phyloP scores from a whole-genome alignment of 306 rosid genomes.

The Adenanthera pavonina region DNA sequence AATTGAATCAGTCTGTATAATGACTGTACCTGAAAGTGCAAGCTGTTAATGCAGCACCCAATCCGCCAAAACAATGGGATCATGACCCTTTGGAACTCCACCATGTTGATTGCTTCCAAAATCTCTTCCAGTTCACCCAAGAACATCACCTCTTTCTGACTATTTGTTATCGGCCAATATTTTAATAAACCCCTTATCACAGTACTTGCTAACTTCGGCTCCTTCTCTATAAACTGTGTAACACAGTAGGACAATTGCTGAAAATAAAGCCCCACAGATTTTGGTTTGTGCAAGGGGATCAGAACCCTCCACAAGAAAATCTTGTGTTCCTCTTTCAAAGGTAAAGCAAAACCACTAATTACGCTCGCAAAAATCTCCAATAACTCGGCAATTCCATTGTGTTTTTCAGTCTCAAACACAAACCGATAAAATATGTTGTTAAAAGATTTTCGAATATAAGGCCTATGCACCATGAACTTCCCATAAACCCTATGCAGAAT shows the following conservation, averaged over 20 bases:
- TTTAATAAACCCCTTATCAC: constrained; percentile 54
- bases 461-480: constrained; percentile 61
- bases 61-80: constrained; percentile 80
- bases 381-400: constrained; percentile 51
- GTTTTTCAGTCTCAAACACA: constrained; percentile 52
- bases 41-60: constrained; percentile 78
- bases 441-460: constrained; percentile 49
- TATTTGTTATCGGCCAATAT: constrained; percentile 56
- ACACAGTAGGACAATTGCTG: constrained; percentile 53
- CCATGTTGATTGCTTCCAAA: constrained; percentile 77
- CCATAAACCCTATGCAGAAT: constrained; percentile 56
- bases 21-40: constrained; percentile 78
- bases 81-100: constrained; percentile 87
- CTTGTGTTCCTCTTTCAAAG: constrained; percentile 57
- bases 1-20: not conserved
- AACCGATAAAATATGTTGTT: constrained; percentile 51
- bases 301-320: constrained; percentile 59
- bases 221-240: constrained; percentile 52
- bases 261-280: constrained; percentile 49
- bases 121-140: constrained; percentile 91
- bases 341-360: constrained; percentile 56
- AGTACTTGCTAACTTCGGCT: constrained; percentile 48
- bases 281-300: constrained; percentile 62
- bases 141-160: constrained; percentile 89
- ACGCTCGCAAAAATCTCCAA: constrained; percentile 57